Conservation (phyloP, 768 basidiomycete genomes). For the Hericium erinaceus region DNA sequence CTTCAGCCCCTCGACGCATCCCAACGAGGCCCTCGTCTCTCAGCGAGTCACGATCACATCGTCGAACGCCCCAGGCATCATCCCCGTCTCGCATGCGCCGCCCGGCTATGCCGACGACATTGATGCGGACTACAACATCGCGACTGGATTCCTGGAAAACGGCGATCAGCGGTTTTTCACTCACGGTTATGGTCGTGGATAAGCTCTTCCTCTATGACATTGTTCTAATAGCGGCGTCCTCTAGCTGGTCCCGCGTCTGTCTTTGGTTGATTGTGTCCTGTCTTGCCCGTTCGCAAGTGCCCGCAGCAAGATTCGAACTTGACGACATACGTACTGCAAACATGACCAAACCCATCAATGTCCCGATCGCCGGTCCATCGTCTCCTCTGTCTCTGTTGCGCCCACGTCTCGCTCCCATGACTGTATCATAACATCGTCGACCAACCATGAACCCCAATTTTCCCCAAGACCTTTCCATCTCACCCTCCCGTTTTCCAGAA, state of each 20-base stretch:
- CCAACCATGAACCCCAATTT: not conserved
- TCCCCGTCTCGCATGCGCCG: conserved; percentile 37
- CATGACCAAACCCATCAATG: conserved; percentile 3
- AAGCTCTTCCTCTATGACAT: not conserved
- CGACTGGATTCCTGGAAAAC: conserved; percentile 44
- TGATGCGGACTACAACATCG: conserved; percentile 40
- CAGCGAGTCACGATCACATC: conserved; percentile 32
- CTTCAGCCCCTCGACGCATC: conserved; percentile 23
- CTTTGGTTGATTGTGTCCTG: no score
- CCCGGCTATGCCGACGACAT: conserved; percentile 33
- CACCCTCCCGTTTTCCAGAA: conserved; percentile 1
- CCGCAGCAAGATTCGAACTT: not conserved
- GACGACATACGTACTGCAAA: not conserved
- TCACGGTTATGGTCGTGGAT: not conserved
- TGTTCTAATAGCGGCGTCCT: no score
- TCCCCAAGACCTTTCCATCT: conserved; percentile 6
- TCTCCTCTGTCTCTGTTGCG: no score
- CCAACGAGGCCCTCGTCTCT: conserved; percentile 26
- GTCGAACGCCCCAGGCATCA: conserved; percentile 30
- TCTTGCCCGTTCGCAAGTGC: not conserved
- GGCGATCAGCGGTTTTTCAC: conserved; percentile 40
- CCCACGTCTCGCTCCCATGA: no score
- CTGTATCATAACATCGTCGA: no score
- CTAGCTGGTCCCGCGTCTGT: no score
- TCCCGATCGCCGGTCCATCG: not conserved